Evolutionary conservation across 2,329 filamentous ascomycete genomes (phyloP).

Genomic region (Claviceps purpurea): DNA sequence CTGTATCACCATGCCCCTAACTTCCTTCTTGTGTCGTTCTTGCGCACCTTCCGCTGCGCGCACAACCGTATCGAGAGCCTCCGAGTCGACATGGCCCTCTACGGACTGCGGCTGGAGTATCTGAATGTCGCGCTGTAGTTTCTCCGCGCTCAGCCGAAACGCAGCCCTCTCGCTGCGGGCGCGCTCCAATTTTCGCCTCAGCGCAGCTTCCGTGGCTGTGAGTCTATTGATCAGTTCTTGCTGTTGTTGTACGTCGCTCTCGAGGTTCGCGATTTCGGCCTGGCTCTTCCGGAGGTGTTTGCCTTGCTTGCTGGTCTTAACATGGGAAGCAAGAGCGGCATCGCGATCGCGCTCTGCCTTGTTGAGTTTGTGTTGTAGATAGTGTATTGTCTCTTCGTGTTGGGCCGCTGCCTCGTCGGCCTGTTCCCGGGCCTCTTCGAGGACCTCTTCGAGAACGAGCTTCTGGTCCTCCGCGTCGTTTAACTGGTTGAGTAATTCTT

Average conservation of each 20-base stretch:
- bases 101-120: slow-evolving; percentile 28
- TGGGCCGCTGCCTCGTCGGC: slow-evolving; percentile 32
- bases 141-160: slow-evolving; percentile 40
- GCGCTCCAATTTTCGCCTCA: slow-evolving; percentile 55
- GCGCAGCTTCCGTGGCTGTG: slow-evolving; percentile 40
- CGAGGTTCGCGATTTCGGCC: slow-evolving; percentile 53
- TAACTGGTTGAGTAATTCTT: slow-evolving; percentile 40
- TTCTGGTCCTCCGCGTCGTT: slow-evolving; percentile 47
- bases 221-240: slow-evolving; percentile 50
- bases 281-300: slow-evolving; percentile 50
- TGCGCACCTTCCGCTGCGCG: slow-evolving; percentile 48
- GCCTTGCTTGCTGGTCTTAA: slow-evolving; percentile 37
- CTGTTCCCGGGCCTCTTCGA: slow-evolving; percentile 40
- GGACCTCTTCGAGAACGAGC: slow-evolving; percentile 41
- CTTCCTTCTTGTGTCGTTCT: slow-evolving; percentile 57
- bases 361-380: slow-evolving; percentile 35
- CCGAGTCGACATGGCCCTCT: slow-evolving; percentile 15
- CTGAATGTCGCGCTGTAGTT: slow-evolving; percentile 38
- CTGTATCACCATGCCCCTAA: slow-evolving; percentile 74
- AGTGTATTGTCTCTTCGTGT: slow-evolving; percentile 29
- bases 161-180: slow-evolving; percentile 51
- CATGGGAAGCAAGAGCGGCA: slow-evolving; percentile 17
- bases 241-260: slow-evolving; percentile 57
- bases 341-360: slow-evolving; percentile 35
- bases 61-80: slow-evolving; percentile 45